phyloP scores from a whole-genome alignment of 2,329 filamentous ascomycete genomes.

The Orbilia javanica region DNA sequence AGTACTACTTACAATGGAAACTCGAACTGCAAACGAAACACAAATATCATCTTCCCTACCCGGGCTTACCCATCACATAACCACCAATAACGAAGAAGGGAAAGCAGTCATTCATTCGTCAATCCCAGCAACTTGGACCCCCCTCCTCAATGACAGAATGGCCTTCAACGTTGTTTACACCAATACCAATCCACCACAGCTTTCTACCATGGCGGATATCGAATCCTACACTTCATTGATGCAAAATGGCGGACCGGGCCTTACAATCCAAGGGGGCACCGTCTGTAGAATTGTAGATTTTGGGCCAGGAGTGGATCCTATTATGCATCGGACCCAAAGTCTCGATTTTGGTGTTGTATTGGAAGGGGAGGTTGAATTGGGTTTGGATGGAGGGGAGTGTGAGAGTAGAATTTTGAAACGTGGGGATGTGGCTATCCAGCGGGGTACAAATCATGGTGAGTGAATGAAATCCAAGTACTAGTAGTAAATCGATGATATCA shows the following conservation, averaged over 20 bases:
- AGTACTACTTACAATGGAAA: background rate
- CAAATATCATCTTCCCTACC: slow-evolving; percentile 27
- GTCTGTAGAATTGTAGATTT: slow-evolving; percentile 69
- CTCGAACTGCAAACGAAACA: slow-evolving; percentile 9
- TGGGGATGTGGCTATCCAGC: slow-evolving; percentile 72
- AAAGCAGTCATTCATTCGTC: slow-evolving; percentile 65
- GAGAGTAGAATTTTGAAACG: slow-evolving; percentile 67
- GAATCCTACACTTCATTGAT: slow-evolving; percentile 61
- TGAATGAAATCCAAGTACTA: too few relatives aligned
- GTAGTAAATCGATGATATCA: background rate
- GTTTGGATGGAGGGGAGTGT: slow-evolving; percentile 68
- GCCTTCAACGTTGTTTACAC: slow-evolving; percentile 66
- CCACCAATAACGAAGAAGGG: slow-evolving; percentile 64
- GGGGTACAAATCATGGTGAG: slow-evolving; percentile 69
- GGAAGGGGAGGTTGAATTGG: slow-evolving; percentile 70
- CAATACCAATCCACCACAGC: slow-evolving; percentile 64
- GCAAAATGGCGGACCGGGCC: slow-evolving; percentile 44
- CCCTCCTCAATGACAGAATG: slow-evolving; percentile 63
- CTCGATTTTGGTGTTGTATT: slow-evolving; percentile 71
- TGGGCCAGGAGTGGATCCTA: slow-evolving; percentile 65
- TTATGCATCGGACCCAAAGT: slow-evolving; percentile 71
- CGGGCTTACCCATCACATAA: slow-evolving; percentile 63
- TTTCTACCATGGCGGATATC: slow-evolving; percentile 65
- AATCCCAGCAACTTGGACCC: slow-evolving; percentile 57
- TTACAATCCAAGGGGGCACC: slow-evolving; percentile 64